phyloP scores from a whole-genome alignment of 31 red algal genomes.

The Odonthalia washingtoniensis region DNA sequence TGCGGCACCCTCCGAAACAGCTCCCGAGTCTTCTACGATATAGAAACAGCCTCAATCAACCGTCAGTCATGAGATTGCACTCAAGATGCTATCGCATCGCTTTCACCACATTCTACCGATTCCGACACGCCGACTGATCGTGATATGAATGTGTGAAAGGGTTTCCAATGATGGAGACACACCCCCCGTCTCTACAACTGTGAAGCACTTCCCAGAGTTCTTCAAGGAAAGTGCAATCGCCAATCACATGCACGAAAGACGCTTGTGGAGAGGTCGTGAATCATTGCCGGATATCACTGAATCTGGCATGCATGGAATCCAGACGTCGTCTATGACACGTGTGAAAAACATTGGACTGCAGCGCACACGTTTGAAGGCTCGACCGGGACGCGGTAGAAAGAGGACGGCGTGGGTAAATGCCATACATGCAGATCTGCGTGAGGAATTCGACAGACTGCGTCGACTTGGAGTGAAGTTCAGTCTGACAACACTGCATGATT shows the following conservation, averaged over 20 bases:
- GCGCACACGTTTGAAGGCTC: constrained; percentile 17
- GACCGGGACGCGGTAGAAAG: not conserved
- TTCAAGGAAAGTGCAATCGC: constrained; percentile 4
- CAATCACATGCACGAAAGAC: not conserved
- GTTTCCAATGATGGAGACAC: constrained; percentile 2
- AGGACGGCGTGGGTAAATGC: constrained; percentile 2
- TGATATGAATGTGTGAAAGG: not conserved
- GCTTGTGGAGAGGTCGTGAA: not conserved
- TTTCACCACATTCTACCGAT: constrained; percentile 28
- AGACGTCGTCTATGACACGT: constrained; percentile 21
- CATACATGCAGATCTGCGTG: constrained; percentile 18
- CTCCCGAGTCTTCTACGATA: not conserved
- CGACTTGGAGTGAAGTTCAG: constrained; percentile 50
- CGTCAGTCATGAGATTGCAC: not conserved
- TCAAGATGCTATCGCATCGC: not conserved
- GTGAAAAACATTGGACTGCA: constrained; percentile 14
- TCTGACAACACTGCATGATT: not conserved
- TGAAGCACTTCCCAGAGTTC: constrained; percentile 22
- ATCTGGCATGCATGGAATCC: not conserved
- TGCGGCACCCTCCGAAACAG: not conserved
- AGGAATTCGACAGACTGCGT: constrained; percentile 42
- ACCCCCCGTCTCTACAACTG: constrained; percentile 11
- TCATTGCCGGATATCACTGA: not conserved
- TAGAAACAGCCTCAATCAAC: not conserved
- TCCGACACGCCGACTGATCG: not conserved